phyloP scores from a whole-genome alignment of 75 land plant genomes.

The Azolla pinnata region DNA sequence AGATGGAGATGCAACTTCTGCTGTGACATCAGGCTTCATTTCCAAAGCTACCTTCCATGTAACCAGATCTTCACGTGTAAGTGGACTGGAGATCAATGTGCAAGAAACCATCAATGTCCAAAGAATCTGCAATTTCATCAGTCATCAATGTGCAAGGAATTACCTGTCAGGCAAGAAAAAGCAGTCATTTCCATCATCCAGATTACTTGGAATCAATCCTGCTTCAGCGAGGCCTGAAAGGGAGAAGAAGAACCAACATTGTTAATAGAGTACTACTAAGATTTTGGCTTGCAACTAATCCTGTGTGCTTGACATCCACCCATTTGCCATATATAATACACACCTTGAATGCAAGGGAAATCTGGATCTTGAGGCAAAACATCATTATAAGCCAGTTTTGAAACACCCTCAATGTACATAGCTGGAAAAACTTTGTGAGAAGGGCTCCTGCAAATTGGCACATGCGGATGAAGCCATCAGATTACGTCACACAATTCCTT shows the following conservation, averaged over 20 bases:
- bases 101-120: not conserved
- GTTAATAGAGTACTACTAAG: no score
- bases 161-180: conserved; percentile 85
- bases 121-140: not conserved
- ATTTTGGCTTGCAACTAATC: not conserved
- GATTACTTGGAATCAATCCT: conserved; percentile 70
- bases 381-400: conserved; percentile 97
- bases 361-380: conserved; percentile 90
- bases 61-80: conserved; percentile 89
- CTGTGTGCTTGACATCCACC: not conserved
- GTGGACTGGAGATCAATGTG: conserved; percentile 42
- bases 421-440: conserved; percentile 87
- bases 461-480: not conserved
- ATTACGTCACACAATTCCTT: no score
- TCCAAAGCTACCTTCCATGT: conserved; percentile 93
- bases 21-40: not conserved
- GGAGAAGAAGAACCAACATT: no score
- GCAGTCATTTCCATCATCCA: conserved; percentile 16
- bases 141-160: not conserved
- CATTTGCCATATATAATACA: not conserved
- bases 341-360: conserved; percentile 91
- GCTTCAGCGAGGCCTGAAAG: conserved; percentile 94
- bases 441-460: conserved; percentile 39
- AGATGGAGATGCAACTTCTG: not conserved
- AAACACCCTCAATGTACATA: conserved; percentile 79